Evolutionary conservation across 345 rosid species (phyloP), one percentile per base, ranked within the genome.

Genomic region (Nephelium lappaceum): DNA sequence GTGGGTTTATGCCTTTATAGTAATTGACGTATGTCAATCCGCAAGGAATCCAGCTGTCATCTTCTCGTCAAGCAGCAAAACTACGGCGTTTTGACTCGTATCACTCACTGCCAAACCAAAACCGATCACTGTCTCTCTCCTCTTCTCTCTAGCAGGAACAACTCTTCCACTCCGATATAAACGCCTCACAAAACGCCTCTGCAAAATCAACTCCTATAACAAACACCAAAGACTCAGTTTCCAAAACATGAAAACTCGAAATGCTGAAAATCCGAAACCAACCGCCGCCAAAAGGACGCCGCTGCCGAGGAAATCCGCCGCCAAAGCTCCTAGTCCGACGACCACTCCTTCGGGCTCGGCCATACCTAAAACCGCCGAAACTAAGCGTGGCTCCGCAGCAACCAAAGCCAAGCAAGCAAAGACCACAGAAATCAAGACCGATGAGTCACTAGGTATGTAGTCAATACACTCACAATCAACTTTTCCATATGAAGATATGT

Each of bases 211-310:
- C 1, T 21, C 25, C 64, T 9, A 60, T 2, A 58, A 58, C 9
- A n/a, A 49, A 51, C 4, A 51, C 9, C 72, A 16, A 58, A 23
- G 79, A 55, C 0, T 60, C 25, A 11, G 18, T 23, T n/a, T 11
- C 42, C 51, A 41, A 21, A 65, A 55, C 43, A 88, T 88, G 93
- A 86, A 77, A 78, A 77, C 84, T 11, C 81, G 84, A 70, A 89
- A 82, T 51, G 67, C 78, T 12, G 85, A 72, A 19, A 24, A 77
- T 19, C 14, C 76, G 9, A 81, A 81, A 69, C 18, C 83, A 73
- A 77, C 71, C 58, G 41, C 85, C 27, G 31, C 78, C 11, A 81
- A 55, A 53, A 86, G 31, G 76, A 82, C 88, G 81, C 78, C 81
- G 82, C 82, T 85, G 80, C 78, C 49, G 51, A 88, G 77, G 77